A percentile compares a stretch with the other conserved stretches of the same genome.
These are phyloP conservation scores for Hypoxylon fragiforme DNA, from an alignment of 495 filamentous ascomycete genomes.

Conservation along the genomic window DNA sequence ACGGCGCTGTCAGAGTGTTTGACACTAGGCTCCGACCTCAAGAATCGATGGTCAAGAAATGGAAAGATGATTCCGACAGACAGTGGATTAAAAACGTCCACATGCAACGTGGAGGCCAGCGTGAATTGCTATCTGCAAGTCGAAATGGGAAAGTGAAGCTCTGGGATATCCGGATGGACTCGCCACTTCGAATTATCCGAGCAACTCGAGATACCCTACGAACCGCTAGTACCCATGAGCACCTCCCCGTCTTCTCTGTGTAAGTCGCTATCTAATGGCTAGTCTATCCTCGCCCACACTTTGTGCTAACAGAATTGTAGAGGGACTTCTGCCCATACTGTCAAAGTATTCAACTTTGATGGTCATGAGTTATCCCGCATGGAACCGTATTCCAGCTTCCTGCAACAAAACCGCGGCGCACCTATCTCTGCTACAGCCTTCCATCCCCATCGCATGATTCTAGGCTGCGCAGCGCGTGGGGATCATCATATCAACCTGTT, in stretches of 20 bases:
- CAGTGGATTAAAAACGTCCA: conserved; percentile 95
- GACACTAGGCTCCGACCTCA: conserved; percentile 81
- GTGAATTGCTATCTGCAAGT: conserved; percentile 85
- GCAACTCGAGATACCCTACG: conserved; percentile 78
- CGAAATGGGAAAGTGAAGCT: conserved; percentile 90
- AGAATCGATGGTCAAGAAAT: conserved; percentile 88
- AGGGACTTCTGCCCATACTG: conserved; percentile 81
- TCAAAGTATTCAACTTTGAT: conserved; percentile 90
- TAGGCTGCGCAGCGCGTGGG: conserved; percentile 77
- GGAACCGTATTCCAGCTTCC: conserved; percentile 87
- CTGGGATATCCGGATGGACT: conserved; percentile 91
- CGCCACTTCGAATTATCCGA: conserved; percentile 69
- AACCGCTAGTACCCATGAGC: conserved; percentile 91
- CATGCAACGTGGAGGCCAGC: conserved; percentile 91
- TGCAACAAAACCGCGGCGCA: conserved; percentile 72
- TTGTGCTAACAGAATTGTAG: conserved; percentile 56
- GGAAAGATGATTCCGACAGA: conserved; percentile 82
- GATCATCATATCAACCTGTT: conserved; percentile 77
- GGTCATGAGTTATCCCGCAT: conserved; percentile 73
- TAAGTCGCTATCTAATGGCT: conserved; percentile 55
- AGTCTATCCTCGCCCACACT: conserved; percentile 6
- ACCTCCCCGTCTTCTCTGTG: conserved; percentile 95
- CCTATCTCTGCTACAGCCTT: conserved; percentile 90
- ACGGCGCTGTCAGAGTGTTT: conserved; percentile 94
- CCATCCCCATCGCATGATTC: conserved; percentile 91